Conservation (phyloP, 2,329 filamentous ascomycete species). For the Didymella lethalis region DNA sequence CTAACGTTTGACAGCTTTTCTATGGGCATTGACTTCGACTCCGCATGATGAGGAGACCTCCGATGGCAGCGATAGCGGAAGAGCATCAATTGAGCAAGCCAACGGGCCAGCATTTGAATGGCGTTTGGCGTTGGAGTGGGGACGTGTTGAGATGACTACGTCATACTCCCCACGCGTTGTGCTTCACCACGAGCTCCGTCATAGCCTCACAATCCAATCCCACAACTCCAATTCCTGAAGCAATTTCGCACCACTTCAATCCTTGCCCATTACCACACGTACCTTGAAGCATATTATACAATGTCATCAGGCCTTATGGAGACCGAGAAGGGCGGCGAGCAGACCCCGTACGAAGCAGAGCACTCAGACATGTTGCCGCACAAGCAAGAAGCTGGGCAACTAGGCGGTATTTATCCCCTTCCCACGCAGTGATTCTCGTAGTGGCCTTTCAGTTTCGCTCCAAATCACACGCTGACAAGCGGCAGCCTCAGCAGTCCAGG, state of each 20-base stretch:
- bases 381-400: conserved; percentile 64
- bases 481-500: conserved; percentile 22
- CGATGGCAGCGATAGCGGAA: too few relatives aligned
- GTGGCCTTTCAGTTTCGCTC: neutral
- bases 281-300: neutral
- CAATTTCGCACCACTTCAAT: neutral
- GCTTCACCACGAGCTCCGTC: conserved; percentile 15
- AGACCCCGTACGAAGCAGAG: conserved; percentile 68
- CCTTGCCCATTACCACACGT: too few relatives aligned
- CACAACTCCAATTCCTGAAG: neutral
- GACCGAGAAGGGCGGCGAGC: conserved; percentile 67
- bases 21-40: conserved; percentile 73
- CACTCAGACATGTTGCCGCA: conserved; percentile 59
- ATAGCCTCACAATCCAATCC: conserved; percentile 22
- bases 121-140: conserved; percentile 30
- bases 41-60: conserved; percentile 13
- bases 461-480: conserved; percentile 7
- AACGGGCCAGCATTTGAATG: conserved; percentile 10
- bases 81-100: neutral
- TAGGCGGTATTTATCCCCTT: conserved; percentile 56
- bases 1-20: conserved; percentile 54
- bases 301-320: conserved; percentile 66
- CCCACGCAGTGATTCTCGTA: too few relatives aligned
- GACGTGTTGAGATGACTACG: conserved; percentile 27
- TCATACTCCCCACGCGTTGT: conserved; percentile 21